Base-by-base conservation (phyloP, 768 basidiomycete species). In the Lyophyllum semitale region DNA sequence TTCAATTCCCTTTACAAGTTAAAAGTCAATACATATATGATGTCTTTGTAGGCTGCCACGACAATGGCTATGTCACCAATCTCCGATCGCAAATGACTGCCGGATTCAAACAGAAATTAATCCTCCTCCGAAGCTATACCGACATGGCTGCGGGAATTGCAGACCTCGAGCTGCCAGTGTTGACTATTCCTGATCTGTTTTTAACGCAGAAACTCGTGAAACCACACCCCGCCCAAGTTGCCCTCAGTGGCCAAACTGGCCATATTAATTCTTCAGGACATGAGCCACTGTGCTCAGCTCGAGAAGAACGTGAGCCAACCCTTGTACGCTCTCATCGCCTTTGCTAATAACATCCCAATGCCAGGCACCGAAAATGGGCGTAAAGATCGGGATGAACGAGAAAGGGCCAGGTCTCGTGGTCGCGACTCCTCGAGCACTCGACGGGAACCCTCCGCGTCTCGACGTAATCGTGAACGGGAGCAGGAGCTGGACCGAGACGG, bases 21-120 rank as follows among this genome's bases (percentile, higher is more conserved):
- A 18, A 18, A 18, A 55, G 54, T n/a, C 20, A 8, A 40, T 43
- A 41, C 23, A 48, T n/a, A n/a, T n/a, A n/a, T n/a, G n/a, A n/a
- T 54, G 9, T 50, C 9, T 18, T 35, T 9, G 9, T 53, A 88
- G 87, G 86, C 58, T 85, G 84, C 63, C 88, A 89, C 66, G 88
- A 89, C 70, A 84, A 83, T 71, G 87, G 88, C 61, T 89, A 90
- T 71, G 77, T 81, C 48, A 78, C 82, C 23, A 77, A 75, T 54
- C 78, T 90, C 50, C 80, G 80, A 44, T 83, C 85, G 18, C 79
- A 85, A 48, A 81, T 86, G 49, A 88, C 87, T 41, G 79, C 82
- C 27, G 86, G 87, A 30, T 82, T 78, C 62, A 79, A 79, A 59
- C 72, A 84, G 53, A 90, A 87, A 71, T 73, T 89, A 58, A 76